Evolutionary conservation across 2,329 filamentous ascomycete species (phyloP).

Genomic region (Fusarium sp.): DNA sequence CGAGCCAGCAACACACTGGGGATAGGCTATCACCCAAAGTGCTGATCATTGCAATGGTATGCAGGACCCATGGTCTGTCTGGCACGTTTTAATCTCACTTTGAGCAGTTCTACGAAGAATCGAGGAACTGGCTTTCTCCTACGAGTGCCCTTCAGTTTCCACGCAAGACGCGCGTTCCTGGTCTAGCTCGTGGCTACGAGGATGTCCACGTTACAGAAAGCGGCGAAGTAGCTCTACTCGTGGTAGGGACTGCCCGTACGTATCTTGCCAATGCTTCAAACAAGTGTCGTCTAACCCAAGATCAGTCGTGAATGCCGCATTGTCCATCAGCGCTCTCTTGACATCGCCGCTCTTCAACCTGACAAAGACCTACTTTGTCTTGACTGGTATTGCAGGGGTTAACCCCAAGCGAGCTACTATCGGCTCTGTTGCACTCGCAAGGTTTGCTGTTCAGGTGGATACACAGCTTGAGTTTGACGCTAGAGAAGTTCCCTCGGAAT

Average conservation of each 20-base stretch:
- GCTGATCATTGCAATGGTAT: constrained; percentile 31
- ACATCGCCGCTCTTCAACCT: constrained; percentile 32
- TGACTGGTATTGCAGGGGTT: constrained; percentile 37
- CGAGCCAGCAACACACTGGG: neutral
- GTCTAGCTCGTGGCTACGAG: constrained; percentile 26
- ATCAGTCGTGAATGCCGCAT: constrained; percentile 30
- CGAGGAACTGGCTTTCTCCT: constrained; percentile 21
- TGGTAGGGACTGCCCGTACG: constrained; percentile 31
- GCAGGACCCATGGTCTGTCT: fast-evolving
- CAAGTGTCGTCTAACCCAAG: fast-evolving
- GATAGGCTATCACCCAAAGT: constrained; percentile 19
- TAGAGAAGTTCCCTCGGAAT: constrained; percentile 30
- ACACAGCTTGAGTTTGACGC: constrained; percentile 35
- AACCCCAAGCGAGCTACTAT: constrained; percentile 38
- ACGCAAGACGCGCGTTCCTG: constrained; percentile 22
- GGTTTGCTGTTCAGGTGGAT: constrained; percentile 36
- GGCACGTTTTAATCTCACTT: neutral
- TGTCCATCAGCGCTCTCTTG: constrained; percentile 26
- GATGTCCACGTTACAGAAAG: constrained; percentile 18
- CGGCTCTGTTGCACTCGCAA: constrained; percentile 37
- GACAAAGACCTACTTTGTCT: constrained; percentile 32
- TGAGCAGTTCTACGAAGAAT: constrained; percentile 26
- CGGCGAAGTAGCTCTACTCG: constrained; percentile 20
- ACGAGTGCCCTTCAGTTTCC: constrained; percentile 18
- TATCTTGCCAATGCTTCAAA: fast-evolving